Percentiles rank a stretch among this genome's conserved stretches.
Conservation (phyloP, 2,329 filamentous ascomycete species). For the Akanthomyces dipterigenus region DNA sequence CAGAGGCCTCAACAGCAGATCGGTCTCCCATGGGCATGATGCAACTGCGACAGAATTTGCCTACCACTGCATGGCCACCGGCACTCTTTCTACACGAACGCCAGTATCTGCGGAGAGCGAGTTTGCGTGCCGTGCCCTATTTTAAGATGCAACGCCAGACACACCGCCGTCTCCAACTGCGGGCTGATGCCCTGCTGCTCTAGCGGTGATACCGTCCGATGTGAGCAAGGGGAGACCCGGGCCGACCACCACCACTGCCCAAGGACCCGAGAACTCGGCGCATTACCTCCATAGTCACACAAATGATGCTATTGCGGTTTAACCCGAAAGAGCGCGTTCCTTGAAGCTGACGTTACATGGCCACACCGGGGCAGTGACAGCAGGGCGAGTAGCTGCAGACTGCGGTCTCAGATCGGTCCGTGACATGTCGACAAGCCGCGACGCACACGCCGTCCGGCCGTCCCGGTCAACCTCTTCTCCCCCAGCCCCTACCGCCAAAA, state of each 20-base stretch:
- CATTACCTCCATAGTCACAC: background rate
- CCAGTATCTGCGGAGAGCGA: background rate
- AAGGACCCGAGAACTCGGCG: background rate
- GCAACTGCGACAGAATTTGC: background rate
- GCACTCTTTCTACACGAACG: too few species aligned
- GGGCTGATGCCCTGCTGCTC: background rate
- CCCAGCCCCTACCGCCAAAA: background rate
- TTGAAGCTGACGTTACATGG: background rate
- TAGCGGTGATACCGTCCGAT: background rate
- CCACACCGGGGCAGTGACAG: background rate
- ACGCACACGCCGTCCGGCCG: background rate
- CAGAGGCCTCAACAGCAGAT: background rate
- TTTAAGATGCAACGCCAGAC: too few species aligned
- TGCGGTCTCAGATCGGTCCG: background rate
- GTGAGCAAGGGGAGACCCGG: background rate
- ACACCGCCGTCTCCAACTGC: background rate
- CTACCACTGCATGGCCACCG: background rate
- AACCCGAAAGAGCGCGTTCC: background rate
- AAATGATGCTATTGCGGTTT: background rate
- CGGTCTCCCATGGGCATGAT: background rate
- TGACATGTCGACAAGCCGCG: background rate
- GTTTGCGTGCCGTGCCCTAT: background rate
- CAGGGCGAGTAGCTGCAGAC: slow-evolving; percentile 4
- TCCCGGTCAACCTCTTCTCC: background rate
- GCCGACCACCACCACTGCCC: background rate